Evolutionary conservation across 2,329 filamentous ascomycete species (phyloP).

Genomic region (Exophiala sp.): DNA sequence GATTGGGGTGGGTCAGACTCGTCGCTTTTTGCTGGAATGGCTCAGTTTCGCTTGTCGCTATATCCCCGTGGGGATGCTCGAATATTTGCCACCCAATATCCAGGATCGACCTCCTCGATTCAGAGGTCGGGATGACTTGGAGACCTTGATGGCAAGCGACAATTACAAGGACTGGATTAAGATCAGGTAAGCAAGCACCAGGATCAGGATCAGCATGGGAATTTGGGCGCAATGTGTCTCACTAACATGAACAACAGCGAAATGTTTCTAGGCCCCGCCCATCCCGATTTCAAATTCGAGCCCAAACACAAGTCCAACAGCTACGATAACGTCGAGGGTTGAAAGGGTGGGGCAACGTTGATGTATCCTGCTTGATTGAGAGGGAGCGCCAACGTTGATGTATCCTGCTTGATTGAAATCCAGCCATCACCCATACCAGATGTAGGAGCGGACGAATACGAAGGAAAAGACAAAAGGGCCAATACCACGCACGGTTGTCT

Average conservation of each 20-base stretch:
- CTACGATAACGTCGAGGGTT: constrained; percentile 74
- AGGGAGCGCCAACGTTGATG: no score
- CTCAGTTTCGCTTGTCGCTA: constrained; percentile 90
- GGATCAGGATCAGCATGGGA: not conserved
- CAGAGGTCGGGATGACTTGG: constrained; percentile 77
- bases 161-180: constrained; percentile 99
- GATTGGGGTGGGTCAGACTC: constrained; percentile 81
- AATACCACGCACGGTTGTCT: no score
- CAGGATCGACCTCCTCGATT: constrained; percentile 86
- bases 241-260: constrained; percentile 53
- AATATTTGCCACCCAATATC: constrained; percentile 78
- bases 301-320: constrained; percentile 96
- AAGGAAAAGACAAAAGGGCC: no score
- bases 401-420: no score
- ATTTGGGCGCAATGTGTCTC: constrained; percentile 7
- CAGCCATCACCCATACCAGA: no score
- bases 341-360: not conserved
- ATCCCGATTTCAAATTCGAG: constrained; percentile 85
- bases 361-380: no score
- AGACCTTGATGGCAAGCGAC: constrained; percentile 83
- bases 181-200: constrained; percentile 64
- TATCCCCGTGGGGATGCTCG: constrained; percentile 80
- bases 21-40: constrained; percentile 91
- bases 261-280: constrained; percentile 92
- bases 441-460: no score